A percentile compares a stretch with the other conserved stretches of the same genome.
Evolutionary conservation across 345 rosid genomes (phyloP).

Genomic region (Heritiera littoralis): DNA sequence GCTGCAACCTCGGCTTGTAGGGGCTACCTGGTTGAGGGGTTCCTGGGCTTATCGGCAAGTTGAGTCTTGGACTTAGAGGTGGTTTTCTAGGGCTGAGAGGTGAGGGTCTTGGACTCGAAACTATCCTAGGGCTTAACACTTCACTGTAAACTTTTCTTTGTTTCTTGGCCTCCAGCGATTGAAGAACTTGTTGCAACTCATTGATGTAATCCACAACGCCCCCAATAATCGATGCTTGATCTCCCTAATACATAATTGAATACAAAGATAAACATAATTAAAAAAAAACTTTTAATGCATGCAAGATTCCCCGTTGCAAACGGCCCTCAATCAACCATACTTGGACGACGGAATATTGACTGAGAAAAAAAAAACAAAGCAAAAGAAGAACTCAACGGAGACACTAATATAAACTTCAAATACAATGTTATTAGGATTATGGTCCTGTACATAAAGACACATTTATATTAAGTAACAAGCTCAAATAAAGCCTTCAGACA

Average conservation of each 20-base stretch:
- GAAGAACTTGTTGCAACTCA: constrained; percentile 90
- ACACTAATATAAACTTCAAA: background rate
- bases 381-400: too few relatives aligned
- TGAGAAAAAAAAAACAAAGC: too few relatives aligned
- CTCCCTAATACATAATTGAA: constrained; percentile 52
- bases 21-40: constrained; percentile 79
- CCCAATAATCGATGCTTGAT: constrained; percentile 97
- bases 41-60: constrained; percentile 77
- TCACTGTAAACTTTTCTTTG: constrained; percentile 89
- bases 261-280: background rate
- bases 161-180: constrained; percentile 86
- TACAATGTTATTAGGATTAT: background rate
- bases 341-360: too few relatives aligned
- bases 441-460: background rate
- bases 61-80: constrained; percentile 52
- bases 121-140: constrained; percentile 76
- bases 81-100: constrained; percentile 76
- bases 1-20: constrained; percentile 50
- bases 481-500: background rate
- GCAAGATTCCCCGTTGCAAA: too few relatives aligned
- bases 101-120: constrained; percentile 64
- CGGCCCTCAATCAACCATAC: too few relatives aligned
- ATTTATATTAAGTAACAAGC: background rate
- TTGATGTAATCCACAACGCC: constrained; percentile 96
- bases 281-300: background rate